These are phyloP conservation scores for Rhododendron molle DNA, from an alignment of 148 eudicot genomes.

Conservation along the genomic window DNA sequence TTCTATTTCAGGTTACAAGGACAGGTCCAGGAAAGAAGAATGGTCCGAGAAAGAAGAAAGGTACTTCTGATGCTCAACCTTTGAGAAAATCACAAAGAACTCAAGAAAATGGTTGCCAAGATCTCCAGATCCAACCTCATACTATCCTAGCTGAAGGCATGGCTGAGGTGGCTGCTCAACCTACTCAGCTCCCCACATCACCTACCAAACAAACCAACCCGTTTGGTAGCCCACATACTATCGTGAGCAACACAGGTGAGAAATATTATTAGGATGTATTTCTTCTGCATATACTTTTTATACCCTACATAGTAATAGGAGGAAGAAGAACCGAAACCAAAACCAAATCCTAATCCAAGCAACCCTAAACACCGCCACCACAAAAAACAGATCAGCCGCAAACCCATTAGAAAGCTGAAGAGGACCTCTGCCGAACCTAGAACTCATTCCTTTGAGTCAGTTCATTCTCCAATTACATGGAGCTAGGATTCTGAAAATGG, in stretches of 20 bases:
- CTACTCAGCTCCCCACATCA: not conserved
- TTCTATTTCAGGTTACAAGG: not conserved
- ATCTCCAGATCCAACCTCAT: not conserved
- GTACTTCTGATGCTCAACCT: not conserved
- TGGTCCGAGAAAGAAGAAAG: not conserved
- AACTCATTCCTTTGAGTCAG: too few relatives aligned
- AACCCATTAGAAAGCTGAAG: too few relatives aligned
- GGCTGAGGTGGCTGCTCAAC: not conserved
- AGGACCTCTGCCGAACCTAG: too few relatives aligned
- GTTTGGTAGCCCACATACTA: not conserved
- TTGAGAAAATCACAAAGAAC: not conserved
- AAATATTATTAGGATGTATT: too few relatives aligned
- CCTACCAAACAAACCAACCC: not conserved
- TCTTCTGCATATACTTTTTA: too few relatives aligned
- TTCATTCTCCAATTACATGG: too few relatives aligned
- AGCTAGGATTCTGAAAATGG: too few relatives aligned
- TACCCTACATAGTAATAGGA: too few relatives aligned
- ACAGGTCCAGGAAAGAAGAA: not conserved
- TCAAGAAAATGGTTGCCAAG: not conserved
- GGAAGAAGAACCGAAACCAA: too few relatives aligned
- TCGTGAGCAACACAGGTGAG: not conserved
- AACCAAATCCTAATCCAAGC: too few relatives aligned
- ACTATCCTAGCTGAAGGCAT: not conserved
- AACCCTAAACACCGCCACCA: too few relatives aligned
- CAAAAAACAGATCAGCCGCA: too few relatives aligned